These are phyloP conservation scores for Pseudotsuga menziesii DNA, from an alignment of 75 land plant species.

Conservation along the genomic window DNA sequence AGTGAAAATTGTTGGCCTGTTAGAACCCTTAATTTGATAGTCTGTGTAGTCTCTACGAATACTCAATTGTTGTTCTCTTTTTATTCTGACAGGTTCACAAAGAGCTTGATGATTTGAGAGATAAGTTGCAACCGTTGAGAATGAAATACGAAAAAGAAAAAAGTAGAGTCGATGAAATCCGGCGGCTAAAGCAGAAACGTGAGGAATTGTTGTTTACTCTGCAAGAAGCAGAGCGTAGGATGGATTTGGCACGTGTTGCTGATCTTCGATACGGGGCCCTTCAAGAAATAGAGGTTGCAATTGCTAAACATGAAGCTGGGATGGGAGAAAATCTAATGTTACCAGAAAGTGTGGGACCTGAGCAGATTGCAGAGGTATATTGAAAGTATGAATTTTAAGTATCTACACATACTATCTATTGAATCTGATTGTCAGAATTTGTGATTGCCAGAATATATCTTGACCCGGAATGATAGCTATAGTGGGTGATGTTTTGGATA, in stretches of 20 bases:
- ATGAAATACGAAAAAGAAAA: conserved; percentile 92
- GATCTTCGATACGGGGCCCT: conserved; percentile 85
- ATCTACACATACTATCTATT: background rate
- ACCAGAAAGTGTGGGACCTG: conserved; percentile 92
- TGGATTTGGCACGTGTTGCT: conserved; percentile 77
- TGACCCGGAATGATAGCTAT: background rate
- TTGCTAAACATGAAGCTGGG: conserved; percentile 57
- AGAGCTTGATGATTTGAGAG: conserved; percentile 72
- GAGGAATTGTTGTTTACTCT: conserved; percentile 66
- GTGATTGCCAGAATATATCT: background rate
- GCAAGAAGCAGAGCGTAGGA: conserved; percentile 80
- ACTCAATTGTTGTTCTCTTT: conserved; percentile 9
- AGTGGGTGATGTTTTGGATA: background rate
- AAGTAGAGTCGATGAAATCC: conserved; percentile 78
- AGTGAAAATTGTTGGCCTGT: too few relatives aligned
- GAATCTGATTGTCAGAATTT: background rate
- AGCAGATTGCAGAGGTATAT: conserved; percentile 92
- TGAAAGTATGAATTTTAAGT: background rate
- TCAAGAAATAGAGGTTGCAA: conserved; percentile 77
- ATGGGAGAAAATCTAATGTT: conserved; percentile 69
- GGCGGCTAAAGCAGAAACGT: conserved; percentile 67
- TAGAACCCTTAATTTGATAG: background rate
- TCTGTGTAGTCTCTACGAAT: background rate
- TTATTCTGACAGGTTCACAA: conserved; percentile 36
- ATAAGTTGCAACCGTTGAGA: conserved; percentile 69